A percentile compares a stretch with the other conserved stretches of the same genome.
Evolutionary conservation across 129 eudicot species (phyloP).

Genomic region (Flaveria sonorensis): DNA sequence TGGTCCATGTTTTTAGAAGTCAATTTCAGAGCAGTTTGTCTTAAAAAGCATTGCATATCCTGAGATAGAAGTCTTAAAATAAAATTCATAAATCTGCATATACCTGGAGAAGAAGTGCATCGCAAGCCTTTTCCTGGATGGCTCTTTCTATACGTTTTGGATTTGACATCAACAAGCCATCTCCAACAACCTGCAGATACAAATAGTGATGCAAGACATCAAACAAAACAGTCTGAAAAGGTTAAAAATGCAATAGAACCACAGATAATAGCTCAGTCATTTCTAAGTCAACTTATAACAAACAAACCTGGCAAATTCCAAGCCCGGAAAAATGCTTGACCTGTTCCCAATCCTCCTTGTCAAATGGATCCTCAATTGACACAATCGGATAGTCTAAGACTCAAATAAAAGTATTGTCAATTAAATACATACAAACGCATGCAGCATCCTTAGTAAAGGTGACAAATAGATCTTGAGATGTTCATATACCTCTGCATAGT

Average conservation of each 20-base stretch:
- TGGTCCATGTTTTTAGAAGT: not conserved
- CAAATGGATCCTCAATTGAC: slow-evolving; percentile 98
- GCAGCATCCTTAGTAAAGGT: not conserved
- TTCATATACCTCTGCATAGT: slow-evolving; percentile 70
- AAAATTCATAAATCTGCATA: slow-evolving; percentile 5
- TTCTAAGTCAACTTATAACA: not conserved
- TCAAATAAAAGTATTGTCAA: not conserved
- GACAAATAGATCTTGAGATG: slow-evolving; percentile 8
- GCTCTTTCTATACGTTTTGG: slow-evolving; percentile 92
- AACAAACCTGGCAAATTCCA: slow-evolving; percentile 84
- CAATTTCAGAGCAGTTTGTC: not conserved
- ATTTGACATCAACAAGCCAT: slow-evolving; percentile 82
- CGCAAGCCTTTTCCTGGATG: slow-evolving; percentile 72
- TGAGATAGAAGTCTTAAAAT: not conserved
- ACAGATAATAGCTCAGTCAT: not conserved
- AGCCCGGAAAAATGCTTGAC: slow-evolving; percentile 63
- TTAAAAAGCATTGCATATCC: not conserved
- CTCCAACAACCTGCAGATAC: slow-evolving; percentile 85
- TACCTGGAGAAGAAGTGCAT: slow-evolving; percentile 95
- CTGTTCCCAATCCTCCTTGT: slow-evolving; percentile 99
- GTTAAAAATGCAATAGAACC: not conserved
- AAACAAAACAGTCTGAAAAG: not conserved
- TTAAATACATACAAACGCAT: not conserved
- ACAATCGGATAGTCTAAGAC: slow-evolving; percentile 90
- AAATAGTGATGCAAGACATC: slow-evolving; percentile 1